These are phyloP conservation scores for Ascochyta pisi DNA, from an alignment of 2,329 filamentous ascomycete species.

Conservation along the genomic window DNA sequence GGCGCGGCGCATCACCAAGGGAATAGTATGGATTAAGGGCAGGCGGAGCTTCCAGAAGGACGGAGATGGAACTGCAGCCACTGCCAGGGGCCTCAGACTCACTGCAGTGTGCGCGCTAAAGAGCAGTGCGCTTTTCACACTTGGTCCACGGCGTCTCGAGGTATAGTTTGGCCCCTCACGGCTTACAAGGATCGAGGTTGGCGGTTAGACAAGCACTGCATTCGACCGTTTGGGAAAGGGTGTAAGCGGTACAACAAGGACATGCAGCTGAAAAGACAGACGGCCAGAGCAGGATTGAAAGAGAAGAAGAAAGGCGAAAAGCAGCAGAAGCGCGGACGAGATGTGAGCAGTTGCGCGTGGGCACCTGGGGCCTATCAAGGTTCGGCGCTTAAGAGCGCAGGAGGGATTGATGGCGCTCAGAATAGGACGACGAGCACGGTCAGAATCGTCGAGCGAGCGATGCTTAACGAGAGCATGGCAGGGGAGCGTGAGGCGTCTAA, in stretches of 20 bases:
- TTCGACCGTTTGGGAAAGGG: conserved; percentile 48
- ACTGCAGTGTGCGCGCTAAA: conserved; percentile 48
- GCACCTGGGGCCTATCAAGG: conserved; percentile 43
- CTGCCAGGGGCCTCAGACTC: conserved; percentile 44
- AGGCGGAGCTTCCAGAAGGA: conserved; percentile 32
- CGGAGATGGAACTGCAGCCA: conserved; percentile 33
- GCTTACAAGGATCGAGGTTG: conserved; percentile 44
- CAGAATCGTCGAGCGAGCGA: conserved; percentile 31
- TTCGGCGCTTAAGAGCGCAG: conserved; percentile 47
- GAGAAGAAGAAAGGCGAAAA: conserved; percentile 33
- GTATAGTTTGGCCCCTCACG: conserved; percentile 49
- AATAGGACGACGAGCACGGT: conserved; percentile 44
- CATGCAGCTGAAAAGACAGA: conserved; percentile 45
- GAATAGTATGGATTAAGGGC: conserved; percentile 37
- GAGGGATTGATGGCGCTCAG: conserved; percentile 45
- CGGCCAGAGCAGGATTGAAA: conserved; percentile 31
- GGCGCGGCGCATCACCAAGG: conserved; percentile 41
- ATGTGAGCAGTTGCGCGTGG: conserved; percentile 41
- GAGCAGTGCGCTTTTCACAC: conserved; percentile 39
- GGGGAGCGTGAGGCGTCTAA: conserved; percentile 44
- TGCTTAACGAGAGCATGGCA: conserved; percentile 34
- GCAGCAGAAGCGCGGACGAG: conserved; percentile 43
- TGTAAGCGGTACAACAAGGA: conserved; percentile 32
- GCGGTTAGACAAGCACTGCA: conserved; percentile 49
- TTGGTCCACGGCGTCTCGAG: conserved; percentile 47